phyloP scores from a whole-genome alignment of 2,329 filamentous ascomycete genomes.

The Pseudogymnoascus sp. region DNA sequence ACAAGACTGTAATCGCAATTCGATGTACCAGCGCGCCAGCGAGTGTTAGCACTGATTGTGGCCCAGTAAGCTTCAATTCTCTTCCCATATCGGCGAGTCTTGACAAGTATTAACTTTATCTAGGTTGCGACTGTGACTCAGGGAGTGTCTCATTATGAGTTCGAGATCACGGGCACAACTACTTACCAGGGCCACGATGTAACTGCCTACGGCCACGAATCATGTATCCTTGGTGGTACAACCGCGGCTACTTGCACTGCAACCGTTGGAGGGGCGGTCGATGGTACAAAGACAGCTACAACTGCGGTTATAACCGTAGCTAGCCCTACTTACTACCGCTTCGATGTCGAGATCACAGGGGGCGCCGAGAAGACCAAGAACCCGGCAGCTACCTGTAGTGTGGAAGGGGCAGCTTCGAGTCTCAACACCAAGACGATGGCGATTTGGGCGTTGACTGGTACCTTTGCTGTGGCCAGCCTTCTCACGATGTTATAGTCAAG shows the following conservation, averaged over 20 bases:
- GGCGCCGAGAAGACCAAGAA: neutral
- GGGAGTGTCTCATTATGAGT: neutral
- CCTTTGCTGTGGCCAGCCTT: neutral
- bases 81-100: neutral
- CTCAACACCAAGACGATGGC: neutral
- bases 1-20: neutral
- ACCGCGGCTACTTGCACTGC: neutral
- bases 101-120: neutral
- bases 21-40: neutral
- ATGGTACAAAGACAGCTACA: neutral
- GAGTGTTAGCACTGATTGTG: neutral
- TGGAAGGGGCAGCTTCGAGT: neutral
- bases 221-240: neutral
- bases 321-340: neutral
- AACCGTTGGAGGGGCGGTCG: neutral
- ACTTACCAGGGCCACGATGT: neutral
- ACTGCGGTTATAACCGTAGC: neutral
- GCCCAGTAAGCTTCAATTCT: neutral
- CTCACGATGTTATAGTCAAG: conserved; percentile 14
- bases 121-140: neutral
- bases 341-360: neutral
- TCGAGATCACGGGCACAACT: neutral
- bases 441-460: neutral
- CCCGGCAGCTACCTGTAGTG: neutral
- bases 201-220: neutral